phyloP scores from a whole-genome alignment of 2,329 filamentous ascomycete genomes.

The Hawksworthiomyces lignivorus region DNA sequence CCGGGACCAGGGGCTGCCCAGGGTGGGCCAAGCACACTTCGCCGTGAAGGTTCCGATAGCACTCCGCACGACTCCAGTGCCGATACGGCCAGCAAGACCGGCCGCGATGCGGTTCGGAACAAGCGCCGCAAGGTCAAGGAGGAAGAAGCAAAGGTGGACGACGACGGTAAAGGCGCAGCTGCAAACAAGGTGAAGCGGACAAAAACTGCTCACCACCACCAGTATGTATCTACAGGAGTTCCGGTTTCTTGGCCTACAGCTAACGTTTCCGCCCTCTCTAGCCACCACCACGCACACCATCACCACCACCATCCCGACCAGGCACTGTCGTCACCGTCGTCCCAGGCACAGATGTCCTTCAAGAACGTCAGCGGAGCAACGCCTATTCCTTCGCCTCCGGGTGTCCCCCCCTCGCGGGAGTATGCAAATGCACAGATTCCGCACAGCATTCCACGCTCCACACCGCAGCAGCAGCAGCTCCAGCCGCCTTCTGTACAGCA shows the following conservation, averaged over 20 bases:
- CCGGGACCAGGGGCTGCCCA: not conserved
- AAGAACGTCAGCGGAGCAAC: slow-evolving; percentile 42
- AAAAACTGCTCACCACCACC: slow-evolving; percentile 59
- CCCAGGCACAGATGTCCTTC: slow-evolving; percentile 33
- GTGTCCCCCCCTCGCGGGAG: slow-evolving; percentile 26
- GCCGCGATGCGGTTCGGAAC: slow-evolving; percentile 33
- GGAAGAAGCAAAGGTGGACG: slow-evolving; percentile 60
- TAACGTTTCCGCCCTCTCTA: not conserved
- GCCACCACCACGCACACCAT: slow-evolving; percentile 49
- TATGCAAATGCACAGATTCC: slow-evolving; percentile 29
- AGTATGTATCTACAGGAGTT: slow-evolving; percentile 51
- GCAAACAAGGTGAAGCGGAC: slow-evolving; percentile 53
- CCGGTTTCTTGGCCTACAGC: not conserved
- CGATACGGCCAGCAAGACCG: slow-evolving; percentile 28
- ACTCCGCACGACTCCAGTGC: slow-evolving; percentile 35
- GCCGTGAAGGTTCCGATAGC: slow-evolving; percentile 46
- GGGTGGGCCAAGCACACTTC: slow-evolving; percentile 27
- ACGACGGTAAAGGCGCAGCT: slow-evolving; percentile 58
- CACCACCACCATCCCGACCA: slow-evolving; percentile 47
- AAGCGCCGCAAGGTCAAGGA: slow-evolving; percentile 69
- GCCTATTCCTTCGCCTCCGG: slow-evolving; percentile 37
- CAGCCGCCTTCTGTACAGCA: slow-evolving; percentile 15
- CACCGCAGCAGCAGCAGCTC: slow-evolving; percentile 6
- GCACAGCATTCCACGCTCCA: slow-evolving; percentile 33
- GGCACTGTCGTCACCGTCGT: slow-evolving; percentile 31